A percentile compares a stretch with the other conserved stretches of the same genome.
These are phyloP conservation scores for Plenodomus lindquistii DNA, from an alignment of 2,329 filamentous ascomycete species.

Conservation along the genomic window DNA sequence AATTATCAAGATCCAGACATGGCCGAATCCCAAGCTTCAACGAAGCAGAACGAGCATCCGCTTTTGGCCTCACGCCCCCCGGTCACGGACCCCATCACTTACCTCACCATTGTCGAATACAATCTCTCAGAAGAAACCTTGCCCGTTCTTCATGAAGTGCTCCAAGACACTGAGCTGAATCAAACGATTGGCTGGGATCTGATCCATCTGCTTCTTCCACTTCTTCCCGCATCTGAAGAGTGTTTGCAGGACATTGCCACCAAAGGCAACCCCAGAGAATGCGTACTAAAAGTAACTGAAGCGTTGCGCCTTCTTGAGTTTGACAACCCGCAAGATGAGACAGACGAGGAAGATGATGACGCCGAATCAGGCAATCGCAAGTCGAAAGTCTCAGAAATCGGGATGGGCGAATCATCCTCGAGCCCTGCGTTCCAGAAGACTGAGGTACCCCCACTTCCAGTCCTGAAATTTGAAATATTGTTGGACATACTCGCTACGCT, in stretches of 20 bases:
- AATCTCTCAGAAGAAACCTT: constrained; percentile 69
- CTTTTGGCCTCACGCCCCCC: constrained; percentile 64
- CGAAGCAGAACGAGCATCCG: constrained; percentile 47
- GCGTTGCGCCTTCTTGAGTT: constrained; percentile 65
- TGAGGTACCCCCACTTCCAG: constrained; percentile 45
- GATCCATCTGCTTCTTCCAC: constrained; percentile 71
- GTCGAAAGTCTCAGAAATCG: constrained; percentile 27
- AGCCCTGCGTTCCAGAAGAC: constrained; percentile 29
- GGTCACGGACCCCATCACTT: constrained; percentile 71
- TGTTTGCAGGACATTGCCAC: constrained; percentile 76
- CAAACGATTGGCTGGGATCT: constrained; percentile 84
- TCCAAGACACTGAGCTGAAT: constrained; percentile 70
- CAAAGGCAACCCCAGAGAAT: constrained; percentile 78
- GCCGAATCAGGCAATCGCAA: constrained; percentile 10
- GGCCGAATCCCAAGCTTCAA: constrained; percentile 34
- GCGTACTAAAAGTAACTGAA: constrained; percentile 79
- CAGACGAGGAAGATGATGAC: constrained; percentile 47
- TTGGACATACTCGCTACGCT: constrained; percentile 73
- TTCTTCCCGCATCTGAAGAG: constrained; percentile 66
- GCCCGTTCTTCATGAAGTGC: constrained; percentile 68
- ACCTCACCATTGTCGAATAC: constrained; percentile 77
- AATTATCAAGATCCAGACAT: constrained; percentile 17
- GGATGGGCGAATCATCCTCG: constrained; percentile 37
- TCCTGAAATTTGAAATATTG: constrained; percentile 67
- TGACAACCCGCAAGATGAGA: constrained; percentile 57